Percentiles rank a stretch among this genome's conserved stretches.
Evolutionary conservation across 306 rosid genomes (phyloP).

Genomic region (Boehmeria nivea): DNA sequence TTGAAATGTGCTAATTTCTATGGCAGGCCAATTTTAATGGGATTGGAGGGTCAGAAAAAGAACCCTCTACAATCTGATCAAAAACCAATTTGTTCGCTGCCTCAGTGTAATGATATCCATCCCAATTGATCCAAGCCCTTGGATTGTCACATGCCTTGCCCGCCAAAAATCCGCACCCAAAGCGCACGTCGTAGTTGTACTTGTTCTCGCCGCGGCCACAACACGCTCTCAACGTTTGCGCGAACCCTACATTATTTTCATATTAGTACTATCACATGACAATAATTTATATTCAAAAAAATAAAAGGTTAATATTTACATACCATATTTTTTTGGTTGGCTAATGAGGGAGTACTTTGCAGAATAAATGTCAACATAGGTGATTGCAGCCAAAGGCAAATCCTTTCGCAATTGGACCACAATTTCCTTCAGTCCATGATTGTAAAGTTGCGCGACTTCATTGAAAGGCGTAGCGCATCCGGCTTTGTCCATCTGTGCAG

Average conservation of each 20-base stretch:
- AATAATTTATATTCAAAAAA: too few species aligned
- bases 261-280: too few species aligned
- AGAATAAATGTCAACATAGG: slow-evolving; percentile 40
- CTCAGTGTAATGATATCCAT: slow-evolving; percentile 51
- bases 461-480: slow-evolving; percentile 48
- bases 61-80: slow-evolving; percentile 30
- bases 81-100: slow-evolving; percentile 47
- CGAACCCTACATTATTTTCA: slow-evolving; percentile 1
- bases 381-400: slow-evolving; percentile 42
- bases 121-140: slow-evolving; percentile 38
- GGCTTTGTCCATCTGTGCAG: slow-evolving; percentile 16
- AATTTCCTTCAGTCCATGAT: slow-evolving; percentile 34
- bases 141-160: slow-evolving; percentile 40
- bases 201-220: slow-evolving; percentile 13
- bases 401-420: slow-evolving; percentile 32
- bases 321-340: slow-evolving; percentile 25
- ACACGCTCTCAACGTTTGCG: background rate
- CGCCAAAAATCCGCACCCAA: slow-evolving; percentile 18
- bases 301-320: background rate
- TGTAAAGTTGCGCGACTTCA: slow-evolving; percentile 39
- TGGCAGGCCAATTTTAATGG: slow-evolving; percentile 31
- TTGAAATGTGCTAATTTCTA: background rate
- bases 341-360: slow-evolving; percentile 19
- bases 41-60: slow-evolving; percentile 40
- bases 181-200: background rate